Conservation (phyloP, 805 yeast genomes). For the Zygoascus ofunaensis region DNA sequence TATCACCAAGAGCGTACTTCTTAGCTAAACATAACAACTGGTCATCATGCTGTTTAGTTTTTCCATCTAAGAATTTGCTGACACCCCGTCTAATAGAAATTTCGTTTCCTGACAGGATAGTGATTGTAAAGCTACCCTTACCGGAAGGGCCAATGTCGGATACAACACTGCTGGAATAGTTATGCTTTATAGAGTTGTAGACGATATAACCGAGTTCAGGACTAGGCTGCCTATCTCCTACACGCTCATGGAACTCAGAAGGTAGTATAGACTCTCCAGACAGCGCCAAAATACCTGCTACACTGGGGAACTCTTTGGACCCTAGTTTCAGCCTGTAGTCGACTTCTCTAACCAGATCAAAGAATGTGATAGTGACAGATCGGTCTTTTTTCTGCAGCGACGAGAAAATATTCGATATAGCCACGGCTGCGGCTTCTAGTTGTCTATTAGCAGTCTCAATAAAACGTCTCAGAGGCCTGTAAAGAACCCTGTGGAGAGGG, state of each 20-base stretch:
- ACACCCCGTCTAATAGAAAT: conserved; percentile 1
- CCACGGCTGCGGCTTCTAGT: conserved; percentile 1
- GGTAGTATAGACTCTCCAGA: neutral
- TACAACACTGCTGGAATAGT: neutral
- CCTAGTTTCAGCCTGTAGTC: neutral
- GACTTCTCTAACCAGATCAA: conserved; percentile 10
- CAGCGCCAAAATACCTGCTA: neutral
- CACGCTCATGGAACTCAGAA: neutral
- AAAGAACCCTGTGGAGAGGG: neutral
- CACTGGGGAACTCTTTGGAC: neutral
- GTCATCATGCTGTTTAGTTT: neutral
- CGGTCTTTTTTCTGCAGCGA: neutral
- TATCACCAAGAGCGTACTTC: conserved; percentile 17
- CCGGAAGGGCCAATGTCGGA: neutral
- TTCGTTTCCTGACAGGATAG: conserved; percentile 1
- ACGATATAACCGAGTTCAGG: conserved; percentile 1
- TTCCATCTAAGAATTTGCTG: neutral
- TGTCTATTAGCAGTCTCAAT: conserved; percentile 1
- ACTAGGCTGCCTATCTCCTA: neutral
- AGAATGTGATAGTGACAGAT: conserved; percentile 10
- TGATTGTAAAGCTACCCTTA: conserved; percentile 2
- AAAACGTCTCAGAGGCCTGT: neutral
- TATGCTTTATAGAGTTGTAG: neutral
- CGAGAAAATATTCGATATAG: neutral
- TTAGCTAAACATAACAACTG: conserved; percentile 7